Percentiles rank a stretch among this genome's conserved stretches.
Evolutionary conservation across 208 protist species (phyloP).

Genomic region (Trypanosoma conorhini): DNA sequence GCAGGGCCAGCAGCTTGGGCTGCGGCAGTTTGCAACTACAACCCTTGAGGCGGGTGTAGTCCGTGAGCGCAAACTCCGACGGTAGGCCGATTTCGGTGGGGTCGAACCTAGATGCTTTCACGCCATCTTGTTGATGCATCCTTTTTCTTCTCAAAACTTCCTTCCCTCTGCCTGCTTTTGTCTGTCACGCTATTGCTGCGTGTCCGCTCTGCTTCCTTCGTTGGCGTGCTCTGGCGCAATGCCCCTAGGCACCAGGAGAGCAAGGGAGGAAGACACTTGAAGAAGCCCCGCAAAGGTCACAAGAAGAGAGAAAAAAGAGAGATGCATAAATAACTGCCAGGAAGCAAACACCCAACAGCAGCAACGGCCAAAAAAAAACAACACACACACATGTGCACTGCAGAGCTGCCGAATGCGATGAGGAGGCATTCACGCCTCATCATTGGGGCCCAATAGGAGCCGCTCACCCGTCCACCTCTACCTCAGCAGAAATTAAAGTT

Average conservation of each 20-base stretch:
- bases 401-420: neutral
- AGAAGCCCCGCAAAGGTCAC: neutral
- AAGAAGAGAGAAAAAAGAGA: neutral
- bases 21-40: slow-evolving; percentile 96
- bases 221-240: neutral
- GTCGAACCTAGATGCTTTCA: slow-evolving; percentile 64
- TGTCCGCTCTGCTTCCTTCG: too few relatives aligned
- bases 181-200: neutral
- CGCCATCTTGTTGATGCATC: slow-evolving; percentile 24
- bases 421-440: neutral
- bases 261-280: neutral
- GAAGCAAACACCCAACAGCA: neutral
- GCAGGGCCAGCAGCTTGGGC: slow-evolving; percentile 83
- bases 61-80: slow-evolving; percentile 83
- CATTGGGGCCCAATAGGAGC: too few relatives aligned
- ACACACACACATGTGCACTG: neutral
- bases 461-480: neutral
- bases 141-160: neutral
- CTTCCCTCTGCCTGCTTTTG: neutral
- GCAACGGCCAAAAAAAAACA: neutral
- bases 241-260: neutral
- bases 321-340: neutral
- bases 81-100: slow-evolving; percentile 73
- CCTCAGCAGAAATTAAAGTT: slow-evolving; percentile 37
- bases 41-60: slow-evolving; percentile 90